Percentiles rank a stretch among this genome's conserved stretches.
These are phyloP conservation scores for Lobosporangium transversale DNA, from an alignment of 192 early-diverging fungal genomes.

Conservation along the genomic window DNA sequence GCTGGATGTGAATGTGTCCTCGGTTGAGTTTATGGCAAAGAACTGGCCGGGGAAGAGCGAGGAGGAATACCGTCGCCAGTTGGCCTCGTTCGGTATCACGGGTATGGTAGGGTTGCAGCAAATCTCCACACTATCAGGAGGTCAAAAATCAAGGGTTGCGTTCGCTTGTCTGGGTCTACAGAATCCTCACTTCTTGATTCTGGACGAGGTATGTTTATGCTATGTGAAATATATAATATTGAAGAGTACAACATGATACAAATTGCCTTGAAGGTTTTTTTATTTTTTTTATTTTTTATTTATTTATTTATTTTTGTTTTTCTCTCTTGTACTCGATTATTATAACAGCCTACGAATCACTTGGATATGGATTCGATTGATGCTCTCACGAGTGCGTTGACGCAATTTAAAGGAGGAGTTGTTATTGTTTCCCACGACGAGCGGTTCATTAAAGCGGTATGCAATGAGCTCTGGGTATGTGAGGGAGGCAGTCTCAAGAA, in stretches of 20 bases:
- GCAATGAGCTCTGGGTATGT: slow-evolving; percentile 94
- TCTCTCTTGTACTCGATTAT: too few relatives aligned
- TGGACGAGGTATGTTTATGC: slow-evolving; percentile 98
- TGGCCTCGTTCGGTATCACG: slow-evolving; percentile 96
- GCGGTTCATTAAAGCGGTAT: slow-evolving; percentile 89
- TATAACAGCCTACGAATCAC: slow-evolving; percentile 88
- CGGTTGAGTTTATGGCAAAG: slow-evolving; percentile 88
- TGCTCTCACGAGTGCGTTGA: slow-evolving; percentile 87
- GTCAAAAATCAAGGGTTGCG: slow-evolving; percentile 96
- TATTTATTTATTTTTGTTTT: too few relatives aligned
- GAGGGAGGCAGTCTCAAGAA: slow-evolving; percentile 80
- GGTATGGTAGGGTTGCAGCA: slow-evolving; percentile 95
- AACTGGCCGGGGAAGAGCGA: slow-evolving; percentile 92
- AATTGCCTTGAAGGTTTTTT: background rate
- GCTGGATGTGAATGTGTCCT: slow-evolving; percentile 83
- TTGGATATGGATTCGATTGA: slow-evolving; percentile 95
- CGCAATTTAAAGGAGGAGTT: slow-evolving; percentile 92
- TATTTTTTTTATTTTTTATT: slow-evolving; percentile 51
- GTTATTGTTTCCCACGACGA: slow-evolving; percentile 98
- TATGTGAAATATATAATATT: slow-evolving; percentile 49
- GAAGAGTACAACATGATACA: background rate
- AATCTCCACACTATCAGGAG: slow-evolving; percentile 95
- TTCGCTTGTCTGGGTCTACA: slow-evolving; percentile 95
- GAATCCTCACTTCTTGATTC: slow-evolving; percentile 92
- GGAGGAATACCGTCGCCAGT: slow-evolving; percentile 94